Evolutionary conservation across 306 rosid genomes (phyloP).

Genomic region (Gastrolobium bilobum): DNA sequence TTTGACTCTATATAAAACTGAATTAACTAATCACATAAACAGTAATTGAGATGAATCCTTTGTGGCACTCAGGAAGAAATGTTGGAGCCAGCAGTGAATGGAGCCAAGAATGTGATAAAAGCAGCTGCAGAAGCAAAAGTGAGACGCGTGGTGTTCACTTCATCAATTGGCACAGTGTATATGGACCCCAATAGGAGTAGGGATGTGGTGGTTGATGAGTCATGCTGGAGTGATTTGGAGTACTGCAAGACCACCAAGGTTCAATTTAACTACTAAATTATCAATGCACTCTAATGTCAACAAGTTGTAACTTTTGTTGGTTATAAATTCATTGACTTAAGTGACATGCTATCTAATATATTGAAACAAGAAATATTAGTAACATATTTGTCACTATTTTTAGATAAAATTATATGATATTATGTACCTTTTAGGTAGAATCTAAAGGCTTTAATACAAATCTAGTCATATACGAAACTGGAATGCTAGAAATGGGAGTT

Average conservation of each 20-base stretch:
- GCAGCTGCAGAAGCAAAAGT: conserved; percentile 82
- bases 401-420: too few relatives aligned
- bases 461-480: too few relatives aligned
- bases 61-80: conserved; percentile 63
- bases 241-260: conserved; percentile 94
- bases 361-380: too few relatives aligned
- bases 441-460: too few relatives aligned
- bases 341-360: too few relatives aligned
- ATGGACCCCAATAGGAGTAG: conserved; percentile 79
- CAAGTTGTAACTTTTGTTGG: neutral
- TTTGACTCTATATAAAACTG: too few relatives aligned
- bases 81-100: conserved; percentile 83
- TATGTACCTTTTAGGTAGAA: neutral
- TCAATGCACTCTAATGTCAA: neutral
- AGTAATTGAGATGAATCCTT: neutral
- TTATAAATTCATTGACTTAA: conserved; percentile 6
- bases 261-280: neutral
- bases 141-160: conserved; percentile 86
- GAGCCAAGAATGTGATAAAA: conserved; percentile 73
- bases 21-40: neutral
- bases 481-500: neutral
- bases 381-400: too few relatives aligned
- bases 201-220: conserved; percentile 76
- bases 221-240: conserved; percentile 91
- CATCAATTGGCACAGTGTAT: conserved; percentile 90